These are phyloP conservation scores for Zea luxurians DNA, from an alignment of 176 grass and related monocot genomes.

Conservation along the genomic window DNA sequence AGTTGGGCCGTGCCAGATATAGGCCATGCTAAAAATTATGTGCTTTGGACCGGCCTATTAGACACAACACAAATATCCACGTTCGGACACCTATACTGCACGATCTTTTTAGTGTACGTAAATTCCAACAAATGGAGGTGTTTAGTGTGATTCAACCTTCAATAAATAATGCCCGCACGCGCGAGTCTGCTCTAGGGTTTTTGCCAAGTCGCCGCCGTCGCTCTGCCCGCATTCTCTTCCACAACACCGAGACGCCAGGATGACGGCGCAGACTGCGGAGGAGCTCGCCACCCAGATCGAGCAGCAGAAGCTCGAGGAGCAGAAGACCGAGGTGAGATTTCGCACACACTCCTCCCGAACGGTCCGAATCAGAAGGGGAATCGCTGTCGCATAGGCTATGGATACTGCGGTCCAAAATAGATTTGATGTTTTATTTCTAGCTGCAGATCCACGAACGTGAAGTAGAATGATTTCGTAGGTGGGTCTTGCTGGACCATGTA, in stretches of 20 bases:
- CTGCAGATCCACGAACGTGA: background rate
- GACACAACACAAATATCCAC: no score
- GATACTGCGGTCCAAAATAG: background rate
- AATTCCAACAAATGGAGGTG: background rate
- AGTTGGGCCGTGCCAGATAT: no score
- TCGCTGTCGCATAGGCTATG: background rate
- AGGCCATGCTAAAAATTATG: no score
- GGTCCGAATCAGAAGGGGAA: background rate
- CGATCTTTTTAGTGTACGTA: background rate
- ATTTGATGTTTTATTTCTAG: background rate
- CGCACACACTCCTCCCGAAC: background rate
- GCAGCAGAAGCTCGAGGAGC: no score
- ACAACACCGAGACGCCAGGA: no score
- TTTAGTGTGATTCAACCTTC: background rate
- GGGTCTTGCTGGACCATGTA: background rate
- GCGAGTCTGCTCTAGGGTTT: constrained; percentile 50
- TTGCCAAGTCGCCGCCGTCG: constrained; percentile 20
- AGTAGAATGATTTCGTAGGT: background rate
- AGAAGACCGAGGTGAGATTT: no score
- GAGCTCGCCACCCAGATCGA: no score
- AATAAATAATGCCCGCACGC: constrained; percentile 30
- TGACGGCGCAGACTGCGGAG: no score
- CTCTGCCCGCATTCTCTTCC: background rate
- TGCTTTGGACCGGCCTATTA: no score
- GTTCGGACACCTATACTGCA: no score